phyloP scores from a whole-genome alignment of 306 rosid species.

The Hippophae rhamnoides region DNA sequence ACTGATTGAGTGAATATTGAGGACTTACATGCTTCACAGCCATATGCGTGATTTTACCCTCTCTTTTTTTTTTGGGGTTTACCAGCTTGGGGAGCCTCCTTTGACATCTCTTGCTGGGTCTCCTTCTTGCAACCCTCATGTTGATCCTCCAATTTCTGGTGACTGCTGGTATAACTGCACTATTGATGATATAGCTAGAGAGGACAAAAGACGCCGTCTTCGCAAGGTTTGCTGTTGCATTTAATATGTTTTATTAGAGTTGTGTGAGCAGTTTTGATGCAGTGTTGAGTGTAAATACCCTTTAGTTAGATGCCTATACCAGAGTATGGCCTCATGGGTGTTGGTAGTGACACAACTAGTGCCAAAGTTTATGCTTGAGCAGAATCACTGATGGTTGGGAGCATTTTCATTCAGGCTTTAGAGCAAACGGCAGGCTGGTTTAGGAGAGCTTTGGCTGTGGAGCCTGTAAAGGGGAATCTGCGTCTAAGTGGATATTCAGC shows the following conservation, averaged over 20 bases:
- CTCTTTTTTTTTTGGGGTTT: constrained; percentile 8
- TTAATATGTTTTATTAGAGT: neutral
- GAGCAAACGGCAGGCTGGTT: constrained; percentile 97
- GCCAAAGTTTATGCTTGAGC: neutral
- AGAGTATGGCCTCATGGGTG: neutral
- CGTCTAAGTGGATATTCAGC: constrained; percentile 96
- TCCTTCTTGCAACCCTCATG: constrained; percentile 74
- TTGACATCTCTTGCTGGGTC: constrained; percentile 35
- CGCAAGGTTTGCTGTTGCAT: constrained; percentile 49
- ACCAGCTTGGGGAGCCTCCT: constrained; percentile 92
- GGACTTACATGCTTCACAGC: constrained; percentile 3
- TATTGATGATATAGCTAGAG: constrained; percentile 79
- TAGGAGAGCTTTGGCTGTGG: constrained; percentile 83
- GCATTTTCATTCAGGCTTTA: constrained; percentile 55
- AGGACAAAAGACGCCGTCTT: constrained; percentile 75
- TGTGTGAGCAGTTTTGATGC: no score
- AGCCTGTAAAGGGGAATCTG: constrained; percentile 92
- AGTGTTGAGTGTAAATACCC: neutral
- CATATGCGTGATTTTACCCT: constrained; percentile 9
- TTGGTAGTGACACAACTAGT: neutral
- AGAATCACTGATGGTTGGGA: constrained; percentile 18
- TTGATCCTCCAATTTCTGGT: constrained; percentile 69
- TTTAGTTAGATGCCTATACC: neutral
- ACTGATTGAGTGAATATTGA: constrained; percentile 3
- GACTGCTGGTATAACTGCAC: constrained; percentile 99